These are phyloP conservation scores for Royoungia palumana DNA, from an alignment of 768 basidiomycete genomes.

Conservation along the genomic window DNA sequence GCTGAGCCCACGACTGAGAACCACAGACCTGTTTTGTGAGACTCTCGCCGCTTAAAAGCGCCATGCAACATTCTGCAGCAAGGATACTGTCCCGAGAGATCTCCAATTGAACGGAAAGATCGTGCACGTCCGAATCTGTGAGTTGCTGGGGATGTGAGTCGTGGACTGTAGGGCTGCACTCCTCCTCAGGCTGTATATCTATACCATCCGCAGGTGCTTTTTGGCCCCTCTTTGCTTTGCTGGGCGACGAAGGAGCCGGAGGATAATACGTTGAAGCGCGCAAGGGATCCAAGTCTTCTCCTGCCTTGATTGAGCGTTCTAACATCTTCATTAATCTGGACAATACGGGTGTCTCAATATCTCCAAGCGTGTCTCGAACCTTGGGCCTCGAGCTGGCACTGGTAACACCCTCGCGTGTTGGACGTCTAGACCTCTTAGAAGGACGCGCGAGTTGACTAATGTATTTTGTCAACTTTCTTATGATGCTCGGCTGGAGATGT, in stretches of 20 bases:
- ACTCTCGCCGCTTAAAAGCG: conserved; percentile 72
- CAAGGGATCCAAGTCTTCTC: conserved; percentile 76
- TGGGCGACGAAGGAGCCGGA: conserved; percentile 35
- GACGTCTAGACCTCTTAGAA: conserved; percentile 60
- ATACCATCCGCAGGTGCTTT: conserved; percentile 24
- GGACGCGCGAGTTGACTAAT: conserved; percentile 67
- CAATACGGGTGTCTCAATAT: conserved; percentile 62
- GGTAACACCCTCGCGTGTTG: conserved; percentile 35
- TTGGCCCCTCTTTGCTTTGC: conserved; percentile 46
- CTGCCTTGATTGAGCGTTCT: conserved; percentile 73
- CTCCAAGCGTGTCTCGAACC: conserved; percentile 55
- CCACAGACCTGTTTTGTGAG: conserved; percentile 78
- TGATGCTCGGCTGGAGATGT: conserved; percentile 50
- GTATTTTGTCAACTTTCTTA: conserved; percentile 68
- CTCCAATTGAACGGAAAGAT: conserved; percentile 51
- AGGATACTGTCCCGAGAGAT: conserved; percentile 68
- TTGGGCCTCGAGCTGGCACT: conserved; percentile 38
- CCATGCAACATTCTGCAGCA: conserved; percentile 82
- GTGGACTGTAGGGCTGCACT: background rate
- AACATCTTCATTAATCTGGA: conserved; percentile 71
- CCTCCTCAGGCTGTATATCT: conserved; percentile 2
- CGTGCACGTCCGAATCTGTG: conserved; percentile 49
- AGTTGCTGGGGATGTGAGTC: conserved; percentile 24
- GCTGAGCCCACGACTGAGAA: background rate
- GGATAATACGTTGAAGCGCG: conserved; percentile 27